phyloP scores from a whole-genome alignment of 2,329 filamentous ascomycete species.

The Botrytis galanthina region DNA sequence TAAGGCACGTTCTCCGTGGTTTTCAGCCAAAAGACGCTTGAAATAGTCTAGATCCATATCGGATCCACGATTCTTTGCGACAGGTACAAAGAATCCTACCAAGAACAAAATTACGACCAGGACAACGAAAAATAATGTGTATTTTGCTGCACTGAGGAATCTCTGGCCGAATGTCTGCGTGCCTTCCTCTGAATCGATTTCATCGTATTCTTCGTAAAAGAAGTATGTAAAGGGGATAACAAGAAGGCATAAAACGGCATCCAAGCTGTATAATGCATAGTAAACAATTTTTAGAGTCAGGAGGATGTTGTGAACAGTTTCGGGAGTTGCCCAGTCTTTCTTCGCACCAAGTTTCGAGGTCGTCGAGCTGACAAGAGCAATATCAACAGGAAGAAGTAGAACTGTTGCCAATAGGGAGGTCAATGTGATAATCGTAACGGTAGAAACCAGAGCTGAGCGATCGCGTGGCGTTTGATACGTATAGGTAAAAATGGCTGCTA shows the following conservation, averaged over 20 bases:
- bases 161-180: slow-evolving; percentile 68
- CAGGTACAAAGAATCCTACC: slow-evolving; percentile 89
- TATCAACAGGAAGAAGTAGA: slow-evolving; percentile 88
- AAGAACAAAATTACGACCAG: slow-evolving; percentile 82
- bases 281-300: slow-evolving; percentile 84
- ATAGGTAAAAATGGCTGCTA: slow-evolving; percentile 82
- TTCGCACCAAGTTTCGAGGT: slow-evolving; percentile 74
- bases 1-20: slow-evolving; percentile 87
- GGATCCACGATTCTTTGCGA: slow-evolving; percentile 64
- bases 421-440: slow-evolving; percentile 82
- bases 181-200: slow-evolving; percentile 79
- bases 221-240: slow-evolving; percentile 97
- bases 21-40: slow-evolving; percentile 77
- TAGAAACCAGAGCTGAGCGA: slow-evolving; percentile 75
- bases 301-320: slow-evolving; percentile 73
- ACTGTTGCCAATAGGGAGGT: slow-evolving; percentile 88
- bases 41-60: slow-evolving; percentile 89
- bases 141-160: slow-evolving; percentile 83
- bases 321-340: slow-evolving; percentile 91
- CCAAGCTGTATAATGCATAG: slow-evolving; percentile 87
- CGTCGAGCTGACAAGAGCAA: slow-evolving; percentile 90
- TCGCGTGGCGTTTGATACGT: slow-evolving; percentile 89
- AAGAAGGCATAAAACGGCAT: slow-evolving; percentile 83
- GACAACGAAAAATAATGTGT: slow-evolving; percentile 80
- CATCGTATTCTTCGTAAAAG: slow-evolving; percentile 96